A percentile compares a stretch with the other conserved stretches of the same genome.
These are phyloP conservation scores for Solanum chilense DNA, from an alignment of 257 asterid genomes.

Conservation along the genomic window DNA sequence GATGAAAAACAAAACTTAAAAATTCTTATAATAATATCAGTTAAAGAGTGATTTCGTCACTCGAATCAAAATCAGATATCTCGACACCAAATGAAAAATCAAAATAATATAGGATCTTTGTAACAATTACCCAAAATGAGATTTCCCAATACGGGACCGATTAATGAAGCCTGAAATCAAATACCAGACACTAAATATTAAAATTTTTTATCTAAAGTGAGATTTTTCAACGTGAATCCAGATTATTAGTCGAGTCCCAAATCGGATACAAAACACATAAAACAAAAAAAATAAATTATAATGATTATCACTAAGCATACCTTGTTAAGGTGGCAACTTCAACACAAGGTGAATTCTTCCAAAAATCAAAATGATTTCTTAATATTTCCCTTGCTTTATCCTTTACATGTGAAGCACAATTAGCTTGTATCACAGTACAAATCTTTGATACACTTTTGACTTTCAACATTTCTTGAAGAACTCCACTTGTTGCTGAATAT, in stretches of 20 bases:
- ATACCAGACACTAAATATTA: background rate
- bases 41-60: background rate
- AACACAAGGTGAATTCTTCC: constrained; percentile 45
- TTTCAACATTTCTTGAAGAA: constrained; percentile 39
- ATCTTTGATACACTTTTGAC: constrained; percentile 43
- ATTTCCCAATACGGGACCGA: background rate
- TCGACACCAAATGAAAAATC: background rate
- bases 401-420: constrained; percentile 16
- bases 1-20: no score
- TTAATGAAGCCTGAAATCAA: background rate
- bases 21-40: no score
- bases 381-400: constrained; percentile 41
- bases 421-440: constrained; percentile 38
- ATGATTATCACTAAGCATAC: background rate
- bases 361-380: constrained; percentile 23
- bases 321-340: constrained; percentile 21
- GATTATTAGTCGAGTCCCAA: background rate
- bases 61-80: background rate
- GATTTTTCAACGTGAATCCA: background rate
- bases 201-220: background rate
- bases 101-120: background rate
- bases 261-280: background rate
- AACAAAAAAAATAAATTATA: background rate
- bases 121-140: background rate
- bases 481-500: constrained; percentile 29